Percentiles rank a stretch among this genome's conserved stretches.
Evolutionary conservation across 2,329 filamentous ascomycete species (phyloP).

Genomic region (Stachybotrys chartarum): DNA sequence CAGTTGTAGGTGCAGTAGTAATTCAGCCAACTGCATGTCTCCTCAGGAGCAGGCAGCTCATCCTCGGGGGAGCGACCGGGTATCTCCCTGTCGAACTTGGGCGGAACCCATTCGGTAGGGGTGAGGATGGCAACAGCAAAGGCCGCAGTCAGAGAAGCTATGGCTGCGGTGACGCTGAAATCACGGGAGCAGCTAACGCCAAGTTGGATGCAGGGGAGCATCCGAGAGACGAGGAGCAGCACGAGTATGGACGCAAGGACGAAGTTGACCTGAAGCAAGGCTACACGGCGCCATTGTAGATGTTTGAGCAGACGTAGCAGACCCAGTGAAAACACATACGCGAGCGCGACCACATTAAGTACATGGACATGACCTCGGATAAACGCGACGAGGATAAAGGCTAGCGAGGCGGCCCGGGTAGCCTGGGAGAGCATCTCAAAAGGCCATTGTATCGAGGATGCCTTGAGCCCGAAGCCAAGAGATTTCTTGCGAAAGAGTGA

Average conservation of each 20-base stretch:
- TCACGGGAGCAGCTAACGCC: slow-evolving; percentile 20
- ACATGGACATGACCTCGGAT: slow-evolving; percentile 23
- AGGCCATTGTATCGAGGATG: slow-evolving; percentile 30
- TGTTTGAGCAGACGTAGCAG: slow-evolving; percentile 32
- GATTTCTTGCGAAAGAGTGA: slow-evolving; percentile 21
- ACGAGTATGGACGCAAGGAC: slow-evolving; percentile 29
- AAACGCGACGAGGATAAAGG: slow-evolving; percentile 30
- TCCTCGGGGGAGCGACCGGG: slow-evolving; percentile 26
- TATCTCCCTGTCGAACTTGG: slow-evolving; percentile 29
- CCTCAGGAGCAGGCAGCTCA: slow-evolving; percentile 38
- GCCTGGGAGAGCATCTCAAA: slow-evolving; percentile 37
- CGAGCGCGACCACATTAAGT: slow-evolving; percentile 26
- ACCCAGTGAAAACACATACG: slow-evolving; percentile 36
- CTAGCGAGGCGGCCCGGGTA: slow-evolving; percentile 29
- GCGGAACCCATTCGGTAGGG: slow-evolving; percentile 43
- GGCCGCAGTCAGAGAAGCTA: slow-evolving; percentile 28
- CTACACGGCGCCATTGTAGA: slow-evolving; percentile 36
- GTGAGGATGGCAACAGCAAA: slow-evolving; percentile 34
- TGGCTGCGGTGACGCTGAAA: slow-evolving; percentile 23
- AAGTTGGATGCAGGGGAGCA: slow-evolving; percentile 36
- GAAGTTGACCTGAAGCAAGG: slow-evolving; percentile 42
- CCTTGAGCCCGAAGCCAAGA: slow-evolving; percentile 18
- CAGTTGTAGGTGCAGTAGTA: slow-evolving; percentile 45
- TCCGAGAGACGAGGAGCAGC: slow-evolving; percentile 26
- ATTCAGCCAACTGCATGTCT: slow-evolving; percentile 45